Conservation (phyloP, 176 grass and related monocot genomes). For the Cenchrus purpureus region DNA sequence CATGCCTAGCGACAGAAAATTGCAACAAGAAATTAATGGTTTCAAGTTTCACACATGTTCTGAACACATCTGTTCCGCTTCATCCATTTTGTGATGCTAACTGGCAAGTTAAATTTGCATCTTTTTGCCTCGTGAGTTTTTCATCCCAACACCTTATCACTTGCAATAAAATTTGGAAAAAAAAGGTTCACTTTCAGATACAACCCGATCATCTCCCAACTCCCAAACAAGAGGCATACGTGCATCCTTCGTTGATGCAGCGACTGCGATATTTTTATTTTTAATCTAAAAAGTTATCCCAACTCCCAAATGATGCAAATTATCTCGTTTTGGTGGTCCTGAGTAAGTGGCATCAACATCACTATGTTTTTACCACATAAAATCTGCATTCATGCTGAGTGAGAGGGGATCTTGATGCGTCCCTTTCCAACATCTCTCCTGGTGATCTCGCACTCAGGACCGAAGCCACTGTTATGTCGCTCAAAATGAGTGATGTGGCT, state of each 20-base stretch:
- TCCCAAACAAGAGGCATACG: too few species aligned
- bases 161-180: too few species aligned
- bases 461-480: neutral
- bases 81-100: neutral
- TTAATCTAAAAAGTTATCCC: too few species aligned
- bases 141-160: too few species aligned
- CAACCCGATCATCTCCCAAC: too few species aligned
- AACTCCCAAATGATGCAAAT: neutral
- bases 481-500: neutral
- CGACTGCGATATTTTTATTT: too few species aligned
- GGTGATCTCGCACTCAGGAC: neutral
- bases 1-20: constrained; percentile 48
- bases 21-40: neutral
- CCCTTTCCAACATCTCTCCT: neutral
- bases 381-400: neutral
- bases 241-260: too few species aligned
- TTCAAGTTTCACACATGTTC: neutral
- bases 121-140: too few species aligned
- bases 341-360: neutral
- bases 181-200: too few species aligned
- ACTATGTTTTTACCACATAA: neutral
- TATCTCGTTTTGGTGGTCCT: neutral
- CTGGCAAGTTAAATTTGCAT: neutral
- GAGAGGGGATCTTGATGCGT: neutral
- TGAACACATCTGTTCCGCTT: neutral